Evolutionary conservation across 1,139 yeast species (phyloP), one percentile per base, ranked within the genome.

Genomic region (Protomyces macrosporus): DNA sequence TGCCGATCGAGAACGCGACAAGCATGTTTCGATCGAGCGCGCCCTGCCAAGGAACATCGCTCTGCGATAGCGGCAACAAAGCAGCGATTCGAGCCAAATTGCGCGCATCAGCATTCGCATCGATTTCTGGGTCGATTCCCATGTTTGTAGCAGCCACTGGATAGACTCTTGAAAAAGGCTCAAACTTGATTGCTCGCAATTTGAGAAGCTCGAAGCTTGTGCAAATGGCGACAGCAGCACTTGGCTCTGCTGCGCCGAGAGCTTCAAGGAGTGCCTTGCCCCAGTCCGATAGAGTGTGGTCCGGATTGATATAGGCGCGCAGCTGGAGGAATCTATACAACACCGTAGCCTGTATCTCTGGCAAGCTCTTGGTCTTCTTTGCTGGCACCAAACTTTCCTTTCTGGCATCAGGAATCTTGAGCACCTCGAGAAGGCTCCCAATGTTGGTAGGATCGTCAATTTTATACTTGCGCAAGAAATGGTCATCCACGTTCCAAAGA

Each of bases 1-100:
- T 80, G 59, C 86, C 74, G 65, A 85, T 84, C 14, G 90, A 86
- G 71, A 93, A 82, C 72, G 87, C 88, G 53, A 82, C 79, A 64
- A 87, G 76, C 45, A 88, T 77, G 62, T 81, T 79, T 67, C 87
- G 80, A 33, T 88, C 86, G 53, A 87, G 77, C 4, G 93, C 91
- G 0, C 93, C 93, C 65, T 83, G 82, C 71, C 85, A 82, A 67
- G 84, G 84, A 42, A 82, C 80, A 4, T 87, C 85, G 33, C 75
- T 77, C 68, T 84, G 83, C 30, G 81, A 78, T 52, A 85, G 76
- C 67, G 79, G 79, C 65, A 82, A 80, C 54, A 86, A 76, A 1
- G 86, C 78, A 50, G 87, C 82, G 1, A 86, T 75, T 67, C 90
- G 78, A 2, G 89, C 79, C 36, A 87, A 74, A 58, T 86, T 77